A percentile compares a stretch with the other conserved stretches of the same genome.
phyloP scores from a whole-genome alignment of 495 filamentous ascomycete genomes.

The Podospora didyma region DNA sequence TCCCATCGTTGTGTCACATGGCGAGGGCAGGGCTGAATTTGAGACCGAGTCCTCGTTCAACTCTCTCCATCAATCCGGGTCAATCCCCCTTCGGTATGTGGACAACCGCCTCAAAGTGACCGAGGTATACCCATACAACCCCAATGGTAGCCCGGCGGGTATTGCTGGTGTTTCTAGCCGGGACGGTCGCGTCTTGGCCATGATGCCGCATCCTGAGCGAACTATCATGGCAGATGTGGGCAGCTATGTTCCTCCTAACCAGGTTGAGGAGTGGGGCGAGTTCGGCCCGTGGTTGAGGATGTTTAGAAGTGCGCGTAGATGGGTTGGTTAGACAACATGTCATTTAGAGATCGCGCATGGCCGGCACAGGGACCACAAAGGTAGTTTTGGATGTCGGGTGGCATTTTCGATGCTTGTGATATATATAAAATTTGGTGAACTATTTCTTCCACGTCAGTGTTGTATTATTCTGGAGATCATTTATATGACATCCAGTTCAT shows the following conservation, averaged over 20 bases:
- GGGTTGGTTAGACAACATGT: constrained; percentile 60
- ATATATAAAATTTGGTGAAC: too few species aligned
- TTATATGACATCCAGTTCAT: too few species aligned
- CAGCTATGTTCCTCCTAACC: constrained; percentile 64
- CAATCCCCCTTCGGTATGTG: constrained; percentile 75
- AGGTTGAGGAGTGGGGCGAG: constrained; percentile 72
- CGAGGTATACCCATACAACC: constrained; percentile 84
- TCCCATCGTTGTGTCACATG: constrained; percentile 87
- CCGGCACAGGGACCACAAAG: too few species aligned
- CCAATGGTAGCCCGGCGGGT: constrained; percentile 85
- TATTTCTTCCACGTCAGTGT: too few species aligned
- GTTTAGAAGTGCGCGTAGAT: constrained; percentile 76
- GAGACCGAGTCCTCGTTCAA: constrained; percentile 45
- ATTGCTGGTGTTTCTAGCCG: constrained; percentile 76
- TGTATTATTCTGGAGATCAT: too few species aligned
- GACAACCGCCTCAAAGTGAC: constrained; percentile 74
- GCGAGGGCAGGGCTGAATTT: constrained; percentile 86
- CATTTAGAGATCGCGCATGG: too few species aligned
- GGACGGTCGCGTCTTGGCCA: constrained; percentile 82
- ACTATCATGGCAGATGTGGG: constrained; percentile 81
- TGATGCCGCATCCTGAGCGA: constrained; percentile 97
- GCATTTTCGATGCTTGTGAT: too few species aligned
- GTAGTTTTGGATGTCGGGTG: too few species aligned
- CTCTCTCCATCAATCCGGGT: constrained; percentile 54
- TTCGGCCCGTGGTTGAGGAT: constrained; percentile 84